phyloP scores from a whole-genome alignment of 441 rosid species.

The Capsella rubella region DNA sequence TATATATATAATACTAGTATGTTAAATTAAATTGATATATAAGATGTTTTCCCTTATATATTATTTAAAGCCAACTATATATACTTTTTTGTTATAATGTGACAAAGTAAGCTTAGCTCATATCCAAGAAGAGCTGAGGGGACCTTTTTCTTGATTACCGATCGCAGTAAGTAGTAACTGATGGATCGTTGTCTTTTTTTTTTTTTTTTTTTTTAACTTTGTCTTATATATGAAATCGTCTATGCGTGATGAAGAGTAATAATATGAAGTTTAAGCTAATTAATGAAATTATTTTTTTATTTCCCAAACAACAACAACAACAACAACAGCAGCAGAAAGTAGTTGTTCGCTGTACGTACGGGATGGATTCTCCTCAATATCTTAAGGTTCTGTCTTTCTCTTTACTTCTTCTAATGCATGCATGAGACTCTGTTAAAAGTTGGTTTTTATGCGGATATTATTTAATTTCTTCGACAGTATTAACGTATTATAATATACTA shows the following conservation, averaged over 20 bases:
- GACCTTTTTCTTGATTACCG: conserved; percentile 45
- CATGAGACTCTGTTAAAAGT: conserved; percentile 35
- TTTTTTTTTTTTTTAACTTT: no score
- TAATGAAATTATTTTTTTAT: not conserved
- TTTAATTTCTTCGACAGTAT: not conserved
- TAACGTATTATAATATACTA: not conserved
- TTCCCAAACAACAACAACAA: conserved; percentile 24
- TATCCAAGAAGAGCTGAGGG: conserved; percentile 15
- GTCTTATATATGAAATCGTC: not conserved
- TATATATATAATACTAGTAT: no score
- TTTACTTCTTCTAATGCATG: conserved; percentile 30
- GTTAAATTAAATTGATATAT: not conserved
- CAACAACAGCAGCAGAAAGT: conserved; percentile 19
- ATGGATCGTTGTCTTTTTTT: conserved; percentile 6
- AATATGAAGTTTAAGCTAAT: not conserved
- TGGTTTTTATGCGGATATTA: conserved; percentile 18
- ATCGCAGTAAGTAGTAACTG: conserved; percentile 14
- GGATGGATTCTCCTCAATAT: conserved; percentile 37
- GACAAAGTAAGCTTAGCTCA: conserved; percentile 23
- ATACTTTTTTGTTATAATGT: conserved; percentile 3
- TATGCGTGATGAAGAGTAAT: not conserved
- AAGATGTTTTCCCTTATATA: not conserved
- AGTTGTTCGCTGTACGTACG: conserved; percentile 20
- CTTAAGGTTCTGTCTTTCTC: conserved; percentile 12
- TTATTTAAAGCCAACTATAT: no score